These are phyloP conservation scores for Pezicula radicicola DNA, from an alignment of 2,329 filamentous ascomycete genomes.

Conservation along the genomic window DNA sequence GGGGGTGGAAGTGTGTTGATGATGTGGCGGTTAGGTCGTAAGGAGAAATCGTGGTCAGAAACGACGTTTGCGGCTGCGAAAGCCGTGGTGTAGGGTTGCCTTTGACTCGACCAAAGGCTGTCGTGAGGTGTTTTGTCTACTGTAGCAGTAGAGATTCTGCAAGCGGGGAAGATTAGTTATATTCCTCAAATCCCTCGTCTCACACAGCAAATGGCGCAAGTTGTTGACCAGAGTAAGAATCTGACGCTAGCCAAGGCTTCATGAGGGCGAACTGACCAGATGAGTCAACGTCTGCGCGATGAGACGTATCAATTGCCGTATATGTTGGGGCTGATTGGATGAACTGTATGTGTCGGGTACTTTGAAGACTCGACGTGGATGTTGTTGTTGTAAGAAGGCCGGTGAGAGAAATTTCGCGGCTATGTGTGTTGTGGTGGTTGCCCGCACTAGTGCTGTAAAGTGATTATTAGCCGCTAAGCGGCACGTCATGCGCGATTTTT, in stretches of 20 bases:
- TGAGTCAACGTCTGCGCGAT: not conserved
- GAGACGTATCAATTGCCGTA: not conserved
- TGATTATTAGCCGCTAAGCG: not conserved
- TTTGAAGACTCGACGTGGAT: slow-evolving; percentile 4
- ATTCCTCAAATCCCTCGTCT: not conserved
- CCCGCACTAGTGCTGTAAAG: not conserved
- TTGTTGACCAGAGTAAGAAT: not conserved
- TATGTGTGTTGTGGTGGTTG: not conserved
- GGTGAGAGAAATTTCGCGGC: not conserved
- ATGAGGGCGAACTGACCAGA: not conserved
- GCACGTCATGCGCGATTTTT: not conserved
- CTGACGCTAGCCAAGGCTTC: not conserved
- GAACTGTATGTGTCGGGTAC: not conserved
- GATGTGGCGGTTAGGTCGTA: slow-evolving; percentile 62
- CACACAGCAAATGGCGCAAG: not conserved
- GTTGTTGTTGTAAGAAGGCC: not conserved
- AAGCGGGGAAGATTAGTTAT: not conserved
- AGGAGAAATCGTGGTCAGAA: slow-evolving; percentile 69
- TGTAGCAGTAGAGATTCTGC: not conserved
- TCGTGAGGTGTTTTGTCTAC: slow-evolving; percentile 13
- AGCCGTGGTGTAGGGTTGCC: slow-evolving; percentile 60
- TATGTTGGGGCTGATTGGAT: not conserved
- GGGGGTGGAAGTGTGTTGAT: slow-evolving; percentile 64
- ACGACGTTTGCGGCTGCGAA: slow-evolving; percentile 57
- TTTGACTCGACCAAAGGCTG: slow-evolving; percentile 68